These are phyloP conservation scores for Delphinella strobiligena DNA, from an alignment of 2,329 filamentous ascomycete species.

Conservation along the genomic window DNA sequence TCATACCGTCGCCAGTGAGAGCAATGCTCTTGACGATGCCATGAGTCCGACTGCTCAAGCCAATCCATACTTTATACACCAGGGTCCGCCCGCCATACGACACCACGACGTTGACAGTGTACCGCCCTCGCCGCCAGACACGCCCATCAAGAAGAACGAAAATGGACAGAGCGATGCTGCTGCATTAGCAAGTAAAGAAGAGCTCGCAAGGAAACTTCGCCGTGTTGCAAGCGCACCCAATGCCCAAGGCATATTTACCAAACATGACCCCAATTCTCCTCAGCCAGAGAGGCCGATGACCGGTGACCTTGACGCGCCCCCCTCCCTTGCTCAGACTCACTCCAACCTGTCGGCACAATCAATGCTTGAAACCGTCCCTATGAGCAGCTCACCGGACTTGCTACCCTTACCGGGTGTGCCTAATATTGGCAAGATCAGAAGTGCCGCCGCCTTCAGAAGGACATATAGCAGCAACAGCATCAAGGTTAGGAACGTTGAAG, in stretches of 20 bases:
- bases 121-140: constrained; percentile 84
- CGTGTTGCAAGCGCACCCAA: constrained; percentile 95
- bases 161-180: constrained; percentile 54
- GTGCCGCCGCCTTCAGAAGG: constrained; percentile 66
- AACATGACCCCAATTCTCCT: constrained; percentile 42
- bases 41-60: constrained; percentile 87
- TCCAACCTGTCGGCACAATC: constrained; percentile 37
- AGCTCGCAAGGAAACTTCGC: constrained; percentile 81
- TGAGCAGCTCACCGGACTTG: constrained; percentile 16
- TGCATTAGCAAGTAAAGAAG: constrained; percentile 76
- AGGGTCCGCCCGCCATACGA: constrained; percentile 82
- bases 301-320: constrained; percentile 76
- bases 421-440: constrained; percentile 52
- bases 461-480: constrained; percentile 99
- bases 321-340: constrained; percentile 20
- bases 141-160: constrained; percentile 60
- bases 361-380: constrained; percentile 37
- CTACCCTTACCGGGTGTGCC: constrained; percentile 32
- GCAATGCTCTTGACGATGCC: constrained; percentile 76
- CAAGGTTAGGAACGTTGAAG: constrained; percentile 94
- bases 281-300: constrained; percentile 69
- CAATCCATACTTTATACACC: constrained; percentile 95
- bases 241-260: constrained; percentile 77
- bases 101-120: constrained; percentile 93
- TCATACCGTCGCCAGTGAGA: constrained; percentile 83